Evolutionary conservation across 2,329 filamentous ascomycete genomes (phyloP), one percentile per base, ranked within the genome.

Genomic region (Colletotrichum liriopes): DNA sequence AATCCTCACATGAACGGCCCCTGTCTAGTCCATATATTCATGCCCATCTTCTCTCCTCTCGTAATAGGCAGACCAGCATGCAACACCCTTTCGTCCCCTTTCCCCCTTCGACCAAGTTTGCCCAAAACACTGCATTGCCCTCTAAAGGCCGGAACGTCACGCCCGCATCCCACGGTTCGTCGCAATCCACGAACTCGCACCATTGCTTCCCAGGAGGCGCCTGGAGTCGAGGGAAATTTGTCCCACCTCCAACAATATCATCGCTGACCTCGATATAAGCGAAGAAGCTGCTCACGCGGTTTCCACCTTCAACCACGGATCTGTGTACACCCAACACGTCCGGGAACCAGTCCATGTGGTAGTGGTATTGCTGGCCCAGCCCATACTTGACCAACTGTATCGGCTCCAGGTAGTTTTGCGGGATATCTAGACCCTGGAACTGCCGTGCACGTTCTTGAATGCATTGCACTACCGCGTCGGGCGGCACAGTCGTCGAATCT

Each of bases 321-420:
- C 80, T 78, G 20, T 74, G 70, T n/a, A 47, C 45, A 12, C 51
- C 45, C 11, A 51, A 39, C 5, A 32, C 49, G 77, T 39, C 74
- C 18, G 78, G 75, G 74, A 82, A 83, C 82, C 83, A 84, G 75
- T 84, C 83, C n/a, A 80, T 83, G 73, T 84, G 83, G 73, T 81
- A 82, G 67, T 83, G 79, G 74, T 83, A 84, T 51, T 78, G 80
- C 73, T 83, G 81, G 12, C 81, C 81, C 11, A 73, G 67, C 29
- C 76, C 81, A 65, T 85, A 84, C 62, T 79, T 80, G 51, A 84
- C 82, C 7, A 84, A 79, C 72, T 84, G 82, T 23, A 84, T 72
- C 0, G 82, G 81, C 76, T 84, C 81, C 18, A 84, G 78, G 59
- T 82, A 75, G 14, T 75, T 74, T 23, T 77, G 77, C 6, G 79